Percentiles rank a stretch among this genome's conserved stretches.
These are phyloP conservation scores for Penicillium freii DNA, from an alignment of 2,329 filamentous ascomycete genomes.

Conservation along the genomic window DNA sequence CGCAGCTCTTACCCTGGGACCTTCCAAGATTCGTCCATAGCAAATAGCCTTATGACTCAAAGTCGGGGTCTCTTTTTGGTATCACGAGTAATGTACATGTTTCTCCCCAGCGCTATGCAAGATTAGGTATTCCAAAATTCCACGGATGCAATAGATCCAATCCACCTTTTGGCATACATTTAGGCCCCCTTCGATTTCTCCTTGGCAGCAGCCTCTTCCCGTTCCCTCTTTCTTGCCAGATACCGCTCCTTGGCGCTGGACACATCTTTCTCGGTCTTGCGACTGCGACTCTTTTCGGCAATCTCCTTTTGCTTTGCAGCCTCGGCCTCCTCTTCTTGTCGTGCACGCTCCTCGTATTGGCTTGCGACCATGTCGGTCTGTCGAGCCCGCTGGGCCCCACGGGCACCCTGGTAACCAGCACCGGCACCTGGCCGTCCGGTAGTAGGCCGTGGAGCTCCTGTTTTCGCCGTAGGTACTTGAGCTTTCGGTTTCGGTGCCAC, in stretches of 20 bases:
- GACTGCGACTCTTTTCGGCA: constrained; percentile 57
- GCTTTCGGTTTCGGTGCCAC: constrained; percentile 55
- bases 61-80: neutral
- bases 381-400: constrained; percentile 50
- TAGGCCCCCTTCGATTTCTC: constrained; percentile 17
- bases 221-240: constrained; percentile 58
- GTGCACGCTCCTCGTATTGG: constrained; percentile 57
- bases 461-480: constrained; percentile 18
- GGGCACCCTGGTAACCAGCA: constrained; percentile 37
- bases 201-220: constrained; percentile 39
- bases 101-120: constrained; percentile 2
- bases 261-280: constrained; percentile 58
- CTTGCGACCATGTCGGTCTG: constrained; percentile 61
- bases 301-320: constrained; percentile 53
- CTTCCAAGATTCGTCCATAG: neutral
- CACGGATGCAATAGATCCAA: neutral
- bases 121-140: neutral
- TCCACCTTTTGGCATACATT: neutral
- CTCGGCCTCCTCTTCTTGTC: constrained; percentile 58
- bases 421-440: constrained; percentile 21
- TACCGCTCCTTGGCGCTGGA: constrained; percentile 62
- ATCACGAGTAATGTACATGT: constrained; percentile 7
- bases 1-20: neutral
- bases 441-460: constrained; percentile 18
- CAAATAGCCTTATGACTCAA: neutral